These are phyloP conservation scores for Plasmodium chabaudi DNA, from an alignment of 169 alveolate genomes.

Conservation along the genomic window DNA sequence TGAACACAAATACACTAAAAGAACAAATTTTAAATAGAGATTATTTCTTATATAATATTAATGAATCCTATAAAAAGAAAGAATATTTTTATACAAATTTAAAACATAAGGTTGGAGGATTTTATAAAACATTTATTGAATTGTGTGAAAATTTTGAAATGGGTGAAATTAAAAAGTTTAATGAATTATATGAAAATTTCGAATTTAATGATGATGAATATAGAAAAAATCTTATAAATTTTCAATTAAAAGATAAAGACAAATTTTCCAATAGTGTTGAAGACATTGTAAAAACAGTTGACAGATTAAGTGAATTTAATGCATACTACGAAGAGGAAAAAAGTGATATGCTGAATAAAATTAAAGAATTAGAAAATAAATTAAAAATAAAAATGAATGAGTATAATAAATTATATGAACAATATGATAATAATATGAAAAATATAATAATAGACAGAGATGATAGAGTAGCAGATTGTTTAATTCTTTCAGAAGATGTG, in stretches of 20 bases:
- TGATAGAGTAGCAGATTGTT: conserved; percentile 67
- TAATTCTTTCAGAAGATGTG: conserved; percentile 66
- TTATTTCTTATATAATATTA: conserved; percentile 39
- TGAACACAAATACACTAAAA: conserved; percentile 5
- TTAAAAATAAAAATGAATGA: conserved; percentile 62
- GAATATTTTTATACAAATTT: conserved; percentile 67
- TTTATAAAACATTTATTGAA: conserved; percentile 62
- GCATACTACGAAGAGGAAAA: conserved; percentile 61
- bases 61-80: conserved; percentile 56
- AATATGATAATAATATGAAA: conserved; percentile 66
- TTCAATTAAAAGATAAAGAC: conserved; percentile 40
- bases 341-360: conserved; percentile 52
- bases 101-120: conserved; percentile 55
- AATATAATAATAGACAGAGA: conserved; percentile 47
- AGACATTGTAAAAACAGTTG: conserved; percentile 48
- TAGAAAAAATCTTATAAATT: conserved; percentile 31
- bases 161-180: conserved; percentile 57
- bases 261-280: conserved; percentile 14
- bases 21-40: conserved; percentile 74
- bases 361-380: conserved; percentile 66
- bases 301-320: conserved; percentile 37
- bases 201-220: conserved; percentile 64
- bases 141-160: conserved; percentile 74
- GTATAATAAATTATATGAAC: conserved; percentile 51
- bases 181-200: conserved; percentile 48